Evolutionary conservation across 2,329 filamentous ascomycete genomes (phyloP).

Genomic region (Penicillium fuscoglaucum): DNA sequence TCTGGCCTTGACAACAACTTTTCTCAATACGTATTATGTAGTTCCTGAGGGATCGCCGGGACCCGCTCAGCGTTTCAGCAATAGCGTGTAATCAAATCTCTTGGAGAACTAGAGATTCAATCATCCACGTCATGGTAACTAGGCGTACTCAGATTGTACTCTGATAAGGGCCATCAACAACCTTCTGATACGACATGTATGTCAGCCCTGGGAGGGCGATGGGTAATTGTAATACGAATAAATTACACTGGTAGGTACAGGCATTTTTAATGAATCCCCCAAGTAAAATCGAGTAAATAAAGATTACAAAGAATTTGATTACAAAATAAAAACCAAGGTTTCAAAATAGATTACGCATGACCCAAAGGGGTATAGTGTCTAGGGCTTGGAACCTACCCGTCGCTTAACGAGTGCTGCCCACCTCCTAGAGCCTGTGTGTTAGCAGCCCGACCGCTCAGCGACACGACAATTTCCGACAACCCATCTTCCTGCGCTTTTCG

Average conservation of each 20-base stretch:
- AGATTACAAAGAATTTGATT: not conserved
- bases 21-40: not conserved
- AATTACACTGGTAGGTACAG: not conserved
- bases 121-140: not conserved
- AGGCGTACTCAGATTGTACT: not conserved
- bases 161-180: constrained; percentile 1
- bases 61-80: not conserved
- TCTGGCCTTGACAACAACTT: constrained; percentile 31
- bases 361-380: constrained; percentile 31
- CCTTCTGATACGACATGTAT: not conserved
- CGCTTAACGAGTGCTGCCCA: constrained; percentile 47
- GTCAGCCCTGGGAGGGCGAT: not conserved
- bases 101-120: not conserved
- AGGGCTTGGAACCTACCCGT: constrained; percentile 45
- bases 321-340: not conserved
- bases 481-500: constrained; percentile 48
- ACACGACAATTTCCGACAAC: constrained; percentile 42
- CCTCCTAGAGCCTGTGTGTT: constrained; percentile 33
- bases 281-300: not conserved
- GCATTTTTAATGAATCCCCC: no score
- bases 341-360: constrained; percentile 10
- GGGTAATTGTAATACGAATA: not conserved
- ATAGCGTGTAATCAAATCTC: constrained; percentile 13
- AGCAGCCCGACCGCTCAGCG: constrained; percentile 37
- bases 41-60: not conserved